Conservation (phyloP, 148 eudicot species). For the Nepenthes mirabilis region DNA sequence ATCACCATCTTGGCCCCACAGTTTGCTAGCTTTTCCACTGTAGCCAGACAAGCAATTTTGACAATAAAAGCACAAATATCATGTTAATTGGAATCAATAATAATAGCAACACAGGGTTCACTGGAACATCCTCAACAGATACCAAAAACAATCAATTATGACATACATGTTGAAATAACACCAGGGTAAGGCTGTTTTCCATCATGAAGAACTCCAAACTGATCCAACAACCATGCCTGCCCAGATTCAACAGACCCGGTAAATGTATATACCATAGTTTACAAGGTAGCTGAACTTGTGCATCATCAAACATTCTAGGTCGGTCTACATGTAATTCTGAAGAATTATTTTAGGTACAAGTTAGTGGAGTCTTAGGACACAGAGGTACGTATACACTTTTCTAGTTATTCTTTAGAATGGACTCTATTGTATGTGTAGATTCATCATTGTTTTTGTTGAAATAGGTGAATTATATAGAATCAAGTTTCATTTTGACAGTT, state of each 20-base stretch:
- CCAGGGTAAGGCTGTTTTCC: constrained; percentile 95
- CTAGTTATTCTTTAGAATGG: too few species aligned
- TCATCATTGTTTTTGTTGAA: too few species aligned
- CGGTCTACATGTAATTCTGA: too few species aligned
- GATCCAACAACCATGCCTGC: constrained; percentile 95
- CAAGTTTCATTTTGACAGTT: too few species aligned
- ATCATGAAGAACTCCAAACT: constrained; percentile 96
- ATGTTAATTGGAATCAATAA: not conserved
- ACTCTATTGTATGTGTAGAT: too few species aligned
- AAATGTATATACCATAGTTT: not conserved
- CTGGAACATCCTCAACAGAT: not conserved
- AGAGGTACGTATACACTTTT: too few species aligned
- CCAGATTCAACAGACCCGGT: not conserved
- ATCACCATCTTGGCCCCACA: constrained; percentile 84
- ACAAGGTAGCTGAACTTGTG: not conserved
- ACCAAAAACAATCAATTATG: constrained; percentile 17
- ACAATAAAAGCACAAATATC: not conserved
- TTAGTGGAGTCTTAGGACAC: too few species aligned
- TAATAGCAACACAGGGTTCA: too few species aligned
- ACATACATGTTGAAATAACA: constrained; percentile 72
- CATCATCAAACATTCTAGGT: not conserved
- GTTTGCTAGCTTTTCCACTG: constrained; percentile 77
- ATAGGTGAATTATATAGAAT: too few species aligned
- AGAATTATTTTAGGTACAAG: too few species aligned
- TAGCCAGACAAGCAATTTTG: constrained; percentile 2